phyloP scores from a whole-genome alignment of 495 filamentous ascomycete species.

The Neurospora sublineolata region DNA sequence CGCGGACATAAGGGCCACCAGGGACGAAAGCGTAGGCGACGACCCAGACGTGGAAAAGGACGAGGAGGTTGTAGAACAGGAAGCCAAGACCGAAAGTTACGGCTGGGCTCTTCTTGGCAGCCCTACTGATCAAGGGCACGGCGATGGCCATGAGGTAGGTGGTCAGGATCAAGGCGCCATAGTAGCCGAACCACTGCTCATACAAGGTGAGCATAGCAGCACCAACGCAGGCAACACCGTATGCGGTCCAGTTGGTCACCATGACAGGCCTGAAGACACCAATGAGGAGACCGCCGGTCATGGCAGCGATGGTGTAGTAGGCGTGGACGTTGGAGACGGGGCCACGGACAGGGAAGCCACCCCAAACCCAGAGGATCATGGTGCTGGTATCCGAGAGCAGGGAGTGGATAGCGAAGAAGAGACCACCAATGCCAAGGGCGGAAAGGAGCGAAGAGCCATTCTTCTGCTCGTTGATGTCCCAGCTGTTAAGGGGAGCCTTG shows the following conservation, averaged over 20 bases:
- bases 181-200: constrained; percentile 80
- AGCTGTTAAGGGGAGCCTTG: constrained; percentile 39
- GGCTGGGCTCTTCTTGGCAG: constrained; percentile 62
- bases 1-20: constrained; percentile 82
- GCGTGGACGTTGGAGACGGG: constrained; percentile 85
- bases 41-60: constrained; percentile 94
- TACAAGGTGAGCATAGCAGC: constrained; percentile 71
- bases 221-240: constrained; percentile 63
- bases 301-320: constrained; percentile 68
- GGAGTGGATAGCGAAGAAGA: constrained; percentile 88
- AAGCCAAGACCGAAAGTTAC: constrained; percentile 78
- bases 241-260: constrained; percentile 71
- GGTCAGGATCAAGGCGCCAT: constrained; percentile 65
- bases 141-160: constrained; percentile 75
- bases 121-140: constrained; percentile 62
- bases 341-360: constrained; percentile 84
- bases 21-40: constrained; percentile 99
- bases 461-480: constrained; percentile 26
- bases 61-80: constrained; percentile 77
- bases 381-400: constrained; percentile 94
- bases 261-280: constrained; percentile 62
- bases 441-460: constrained; percentile 61
- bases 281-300: constrained; percentile 71
- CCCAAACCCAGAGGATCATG: constrained; percentile 99
- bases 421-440: constrained; percentile 65